Conservation (phyloP, 345 rosid species). For the Bruguiera parviflora region DNA sequence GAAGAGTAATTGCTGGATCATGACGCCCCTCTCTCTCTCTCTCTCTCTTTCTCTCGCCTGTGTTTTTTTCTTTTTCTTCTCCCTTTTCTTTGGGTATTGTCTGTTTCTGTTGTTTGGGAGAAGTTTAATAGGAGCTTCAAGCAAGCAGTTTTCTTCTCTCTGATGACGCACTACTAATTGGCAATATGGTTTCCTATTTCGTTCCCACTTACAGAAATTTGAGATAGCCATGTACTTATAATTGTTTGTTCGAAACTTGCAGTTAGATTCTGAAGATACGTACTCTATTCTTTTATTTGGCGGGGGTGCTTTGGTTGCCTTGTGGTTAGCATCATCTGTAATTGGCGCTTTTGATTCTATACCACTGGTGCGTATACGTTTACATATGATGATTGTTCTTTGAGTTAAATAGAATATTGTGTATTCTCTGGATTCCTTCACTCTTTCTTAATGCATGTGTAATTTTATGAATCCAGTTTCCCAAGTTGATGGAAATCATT, state of each 20-base stretch:
- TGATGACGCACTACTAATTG: no score
- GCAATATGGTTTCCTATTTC: no score
- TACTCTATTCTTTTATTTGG: conserved; percentile 57
- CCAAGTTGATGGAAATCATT: conserved; percentile 82
- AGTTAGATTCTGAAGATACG: conserved; percentile 64
- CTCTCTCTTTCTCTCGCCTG: no score
- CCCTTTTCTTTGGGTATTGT: no score
- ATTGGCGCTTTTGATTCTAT: conserved; percentile 77
- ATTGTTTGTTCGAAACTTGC: conserved; percentile 19
- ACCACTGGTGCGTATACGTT: conserved; percentile 60
- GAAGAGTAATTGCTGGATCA: no score
- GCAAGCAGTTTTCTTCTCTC: no score
- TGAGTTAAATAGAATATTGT: not conserved
- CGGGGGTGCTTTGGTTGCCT: conserved; percentile 53
- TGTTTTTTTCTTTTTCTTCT: no score
- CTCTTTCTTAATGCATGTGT: not conserved
- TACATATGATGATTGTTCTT: not conserved
- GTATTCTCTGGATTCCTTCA: not conserved
- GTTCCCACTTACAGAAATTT: not conserved
- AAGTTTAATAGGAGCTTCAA: no score
- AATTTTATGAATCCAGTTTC: conserved; percentile 44
- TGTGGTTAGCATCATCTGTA: conserved; percentile 58
- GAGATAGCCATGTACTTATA: not conserved
- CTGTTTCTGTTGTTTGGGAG: no score
- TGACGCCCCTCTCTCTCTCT: no score